phyloP scores from a whole-genome alignment of 108 stramenopile species.

The Nannochloropsis salina region DNA sequence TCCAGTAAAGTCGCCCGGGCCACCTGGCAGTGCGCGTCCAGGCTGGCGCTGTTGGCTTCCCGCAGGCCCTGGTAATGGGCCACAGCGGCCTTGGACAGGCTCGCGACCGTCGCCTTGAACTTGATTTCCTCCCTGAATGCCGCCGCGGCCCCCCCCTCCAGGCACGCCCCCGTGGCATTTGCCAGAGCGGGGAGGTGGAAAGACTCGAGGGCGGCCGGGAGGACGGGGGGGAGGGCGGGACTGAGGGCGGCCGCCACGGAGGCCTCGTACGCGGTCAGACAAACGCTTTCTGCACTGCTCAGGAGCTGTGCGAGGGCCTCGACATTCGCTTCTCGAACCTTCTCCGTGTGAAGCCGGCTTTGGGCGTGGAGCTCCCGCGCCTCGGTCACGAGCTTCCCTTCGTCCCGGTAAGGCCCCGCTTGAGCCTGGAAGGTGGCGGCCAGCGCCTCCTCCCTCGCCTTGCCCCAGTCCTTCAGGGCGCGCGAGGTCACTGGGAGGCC shows the following conservation, averaged over 20 bases:
- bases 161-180: background rate
- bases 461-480: background rate
- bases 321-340: background rate
- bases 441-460: background rate
- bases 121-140: background rate
- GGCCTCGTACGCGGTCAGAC: background rate
- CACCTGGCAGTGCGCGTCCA: background rate
- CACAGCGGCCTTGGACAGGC: background rate
- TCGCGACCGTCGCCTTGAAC: background rate
- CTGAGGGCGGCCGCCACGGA: background rate
- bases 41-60: background rate
- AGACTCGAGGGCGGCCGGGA: background rate
- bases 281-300: background rate
- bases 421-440: background rate
- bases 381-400: background rate
- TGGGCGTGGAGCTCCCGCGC: background rate
- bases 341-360: background rate
- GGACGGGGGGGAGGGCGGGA: conserved; percentile 2
- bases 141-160: background rate
- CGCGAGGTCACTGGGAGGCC: background rate
- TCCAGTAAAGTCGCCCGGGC: background rate
- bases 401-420: background rate
- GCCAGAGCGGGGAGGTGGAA: background rate
- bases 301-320: background rate
- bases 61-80: background rate